Evolutionary conservation across 306 rosid species (phyloP), one percentile per base, ranked within the genome.

Genomic region (Sindora glabra): DNA sequence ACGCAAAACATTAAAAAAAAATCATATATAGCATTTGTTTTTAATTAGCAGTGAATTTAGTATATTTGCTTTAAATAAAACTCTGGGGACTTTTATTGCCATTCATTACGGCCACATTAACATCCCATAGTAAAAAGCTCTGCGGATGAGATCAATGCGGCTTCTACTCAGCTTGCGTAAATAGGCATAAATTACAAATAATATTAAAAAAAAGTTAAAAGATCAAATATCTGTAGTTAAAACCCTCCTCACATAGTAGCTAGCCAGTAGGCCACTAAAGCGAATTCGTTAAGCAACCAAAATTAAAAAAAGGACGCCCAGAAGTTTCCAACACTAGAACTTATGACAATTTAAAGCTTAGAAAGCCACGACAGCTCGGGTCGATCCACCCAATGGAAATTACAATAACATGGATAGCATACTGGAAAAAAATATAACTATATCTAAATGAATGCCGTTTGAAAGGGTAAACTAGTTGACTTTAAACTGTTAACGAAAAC

Each of bases 371-470:
- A 53, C 29, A 68, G 42, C 47, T 6, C 39, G 48, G 59, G 47
- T 54, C 39, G 75, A 77, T 62, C 64, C n/a, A n/a, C n/a, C n/a
- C n/a, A n/a, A n/a, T n/a, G 38, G 48, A 50, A 65, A 65, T 27
- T 14, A 56, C 40, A 46, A 65, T 10, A 59, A 33, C 6, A n/a
- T 15, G n/a, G n/a, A 37, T 7, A 65, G 46, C 33, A 34, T 1
- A 62, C n/a, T n/a, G n/a, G n/a, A 48, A 18, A 11, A 25, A 46
- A 10, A 27, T 23, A 39, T 14, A 41, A 48, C 15, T 1, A 51
- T 4, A 13, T 22, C 19, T 13, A 33, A 71, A 49, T 33, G 24
- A 52, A 19, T 48, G 47, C 41, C 30, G 69, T 42, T 59, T 37
- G 22, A 63, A 62, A 3, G 8, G 22, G 59, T 54, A 21, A 67